Percentiles rank a stretch among this genome's conserved stretches.
phyloP scores from a whole-genome alignment of 805 yeast species.

The Wickerhamiella galacta region DNA sequence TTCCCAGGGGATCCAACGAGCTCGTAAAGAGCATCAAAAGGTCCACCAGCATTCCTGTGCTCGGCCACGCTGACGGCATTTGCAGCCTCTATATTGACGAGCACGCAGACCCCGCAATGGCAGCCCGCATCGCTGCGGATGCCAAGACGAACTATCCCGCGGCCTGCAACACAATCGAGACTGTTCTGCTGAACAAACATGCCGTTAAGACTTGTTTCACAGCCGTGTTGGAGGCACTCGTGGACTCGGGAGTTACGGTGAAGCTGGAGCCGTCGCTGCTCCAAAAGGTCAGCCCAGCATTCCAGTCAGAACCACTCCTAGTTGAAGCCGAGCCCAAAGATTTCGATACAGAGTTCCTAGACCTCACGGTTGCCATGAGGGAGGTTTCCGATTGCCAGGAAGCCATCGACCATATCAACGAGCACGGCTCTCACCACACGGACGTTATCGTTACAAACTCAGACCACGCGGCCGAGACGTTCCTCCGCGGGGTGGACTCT shows the following conservation, averaged over 20 bases:
- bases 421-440: constrained; percentile 91
- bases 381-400: constrained; percentile 39
- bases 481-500: constrained; percentile 76
- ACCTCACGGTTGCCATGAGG: constrained; percentile 66
- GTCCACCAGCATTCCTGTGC: constrained; percentile 83
- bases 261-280: constrained; percentile 33
- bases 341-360: constrained; percentile 69
- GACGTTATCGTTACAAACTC: constrained; percentile 77
- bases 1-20: constrained; percentile 95
- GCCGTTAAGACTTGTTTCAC: constrained; percentile 22
- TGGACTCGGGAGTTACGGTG: constrained; percentile 51
- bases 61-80: constrained; percentile 98
- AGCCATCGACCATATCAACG: constrained; percentile 77
- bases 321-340: constrained; percentile 39
- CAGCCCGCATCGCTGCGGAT: constrained; percentile 59
- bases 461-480: constrained; percentile 51
- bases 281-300: constrained; percentile 27
- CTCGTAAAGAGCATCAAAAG: constrained; percentile 74
- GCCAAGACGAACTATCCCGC: constrained; percentile 95
- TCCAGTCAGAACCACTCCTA: constrained; percentile 11
- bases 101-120: constrained; percentile 62
- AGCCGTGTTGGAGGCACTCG: constrained; percentile 25
- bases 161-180: constrained; percentile 96
- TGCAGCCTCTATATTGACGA: constrained; percentile 76
- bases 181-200: constrained; percentile 42